Evolutionary conservation across 208 protist genomes (phyloP).

Genomic region (Leishmania gerbilli): DNA sequence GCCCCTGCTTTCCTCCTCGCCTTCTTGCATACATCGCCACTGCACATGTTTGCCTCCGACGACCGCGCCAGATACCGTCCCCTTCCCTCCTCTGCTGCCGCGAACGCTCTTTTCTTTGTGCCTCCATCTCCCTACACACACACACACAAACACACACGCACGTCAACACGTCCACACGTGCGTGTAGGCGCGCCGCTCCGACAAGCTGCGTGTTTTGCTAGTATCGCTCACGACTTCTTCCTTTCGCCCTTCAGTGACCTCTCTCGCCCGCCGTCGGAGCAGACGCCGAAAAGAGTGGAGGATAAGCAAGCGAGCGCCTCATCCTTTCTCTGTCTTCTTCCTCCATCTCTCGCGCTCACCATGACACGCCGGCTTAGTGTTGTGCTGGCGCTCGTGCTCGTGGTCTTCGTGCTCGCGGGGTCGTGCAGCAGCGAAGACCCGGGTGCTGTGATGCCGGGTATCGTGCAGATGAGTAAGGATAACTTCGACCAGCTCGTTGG

Average conservation of each 20-base stretch:
- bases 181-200: too few relatives aligned
- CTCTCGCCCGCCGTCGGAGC: background rate
- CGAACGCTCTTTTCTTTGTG: background rate
- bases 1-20: background rate
- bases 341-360: background rate
- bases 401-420: conserved; percentile 15
- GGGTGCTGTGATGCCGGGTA: conserved; percentile 29
- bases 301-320: background rate
- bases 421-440: conserved; percentile 32
- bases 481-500: conserved; percentile 73
- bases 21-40: background rate
- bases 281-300: background rate
- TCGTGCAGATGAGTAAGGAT: conserved; percentile 42
- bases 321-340: background rate
- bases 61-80: background rate
- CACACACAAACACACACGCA: too few relatives aligned
- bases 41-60: background rate
- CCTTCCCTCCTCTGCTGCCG: background rate
- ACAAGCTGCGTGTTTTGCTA: background rate
- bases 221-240: background rate
- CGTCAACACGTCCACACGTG: background rate
- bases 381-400: conserved; percentile 21
- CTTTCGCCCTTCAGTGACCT: too few relatives aligned
- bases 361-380: background rate
- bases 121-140: too few relatives aligned